Evolutionary conservation across 495 filamentous ascomycete genomes (phyloP).

Genomic region (Neurospora sp.): DNA sequence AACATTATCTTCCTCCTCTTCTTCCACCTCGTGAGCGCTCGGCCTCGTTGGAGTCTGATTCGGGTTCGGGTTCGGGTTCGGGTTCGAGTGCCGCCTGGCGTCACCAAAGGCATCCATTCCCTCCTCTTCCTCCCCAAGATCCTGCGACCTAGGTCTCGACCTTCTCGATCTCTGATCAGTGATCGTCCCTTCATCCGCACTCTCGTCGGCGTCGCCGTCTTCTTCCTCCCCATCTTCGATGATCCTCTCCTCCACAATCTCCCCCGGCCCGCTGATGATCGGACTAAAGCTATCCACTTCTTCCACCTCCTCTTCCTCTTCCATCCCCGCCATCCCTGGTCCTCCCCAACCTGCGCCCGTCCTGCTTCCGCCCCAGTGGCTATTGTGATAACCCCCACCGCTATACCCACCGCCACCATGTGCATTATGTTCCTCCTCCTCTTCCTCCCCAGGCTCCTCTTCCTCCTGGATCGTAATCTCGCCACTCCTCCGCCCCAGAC

Average conservation of each 20-base stretch:
- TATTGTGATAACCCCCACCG: not conserved
- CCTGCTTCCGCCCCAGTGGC: constrained; percentile 58
- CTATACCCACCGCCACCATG: not conserved
- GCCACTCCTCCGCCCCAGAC: constrained; percentile 45
- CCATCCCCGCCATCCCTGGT: constrained; percentile 10
- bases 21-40: not conserved
- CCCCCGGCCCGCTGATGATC: constrained; percentile 33
- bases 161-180: not conserved
- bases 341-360: constrained; percentile 57
- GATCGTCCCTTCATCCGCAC: not conserved
- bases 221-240: constrained; percentile 34
- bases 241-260: constrained; percentile 45
- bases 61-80: not conserved
- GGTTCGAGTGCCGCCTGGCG: not conserved
- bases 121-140: not conserved
- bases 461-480: constrained; percentile 77
- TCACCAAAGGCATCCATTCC: not conserved
- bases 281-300: constrained; percentile 61
- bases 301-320: constrained; percentile 40
- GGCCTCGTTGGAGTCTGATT: not conserved
- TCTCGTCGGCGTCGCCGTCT: not conserved
- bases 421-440: constrained; percentile 12
- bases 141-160: not conserved
- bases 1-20: not conserved
- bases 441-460: constrained; percentile 54